Base-by-base conservation (phyloP, 169 alveolate genomes). In the Cyclospora cayetanensis region DNA sequence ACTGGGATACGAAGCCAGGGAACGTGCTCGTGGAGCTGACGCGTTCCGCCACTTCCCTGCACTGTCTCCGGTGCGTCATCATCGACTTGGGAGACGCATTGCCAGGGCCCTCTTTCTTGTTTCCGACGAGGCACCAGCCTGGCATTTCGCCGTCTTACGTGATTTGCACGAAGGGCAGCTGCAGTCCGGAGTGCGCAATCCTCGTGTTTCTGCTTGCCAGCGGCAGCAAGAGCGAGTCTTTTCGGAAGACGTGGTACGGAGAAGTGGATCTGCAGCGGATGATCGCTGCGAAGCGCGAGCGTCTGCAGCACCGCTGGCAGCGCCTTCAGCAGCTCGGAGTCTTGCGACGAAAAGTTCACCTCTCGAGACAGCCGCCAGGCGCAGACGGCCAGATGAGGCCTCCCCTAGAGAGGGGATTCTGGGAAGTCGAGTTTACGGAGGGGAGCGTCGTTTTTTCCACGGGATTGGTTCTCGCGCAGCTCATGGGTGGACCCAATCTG, bases 1-100 rank as follows among this genome's bases (percentile, higher is more conserved):
- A 94, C 91, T 94, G 96, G 96, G 96, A 94, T 34, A 94, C 96
- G 37, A 94, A 94, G 90, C 96, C 96, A 37, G 96, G 96, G 35
- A 94, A 94, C 50, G 92, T 94, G 42, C 76, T 94, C 77, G 93
- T 94, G 34, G 93, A 94, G 83, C 77, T 91, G 31, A 63, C 55
- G 39, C 80, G 92, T 4, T 83, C 95, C 12, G 72, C 86, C 34
- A 25, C 88, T 93, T 0, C 91, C 52, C 83, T 94, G 95, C 91
- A 84, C 84, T 94, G 96, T 68, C 91, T 90, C 82, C 93, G 94
- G 29, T 93, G 92, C 91, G 94, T 94, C 60, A 91, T 94, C 39
- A 94, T 94, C 52, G 96, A 94, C 84, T 52, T 94, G n/a, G 96
- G 96, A 4, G 96, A 94, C 72, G 95, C 96, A 1, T 74, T 94